Evolutionary conservation across 176 grass and related monocot species (phyloP).

Genomic region (Stipa capillata): DNA sequence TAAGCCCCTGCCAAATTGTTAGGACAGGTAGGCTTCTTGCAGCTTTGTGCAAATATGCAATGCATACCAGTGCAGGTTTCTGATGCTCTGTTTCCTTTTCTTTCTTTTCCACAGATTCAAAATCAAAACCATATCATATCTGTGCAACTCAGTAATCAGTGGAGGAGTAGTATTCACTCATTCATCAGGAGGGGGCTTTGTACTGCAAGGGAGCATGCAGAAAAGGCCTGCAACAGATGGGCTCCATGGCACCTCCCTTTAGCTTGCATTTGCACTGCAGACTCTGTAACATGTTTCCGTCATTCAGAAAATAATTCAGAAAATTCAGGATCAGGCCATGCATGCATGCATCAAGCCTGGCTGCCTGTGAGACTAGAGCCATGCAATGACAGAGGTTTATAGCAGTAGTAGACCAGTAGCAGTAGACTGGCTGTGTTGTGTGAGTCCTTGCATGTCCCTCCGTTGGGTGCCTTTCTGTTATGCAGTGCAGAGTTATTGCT

Average conservation of each 20-base stretch:
- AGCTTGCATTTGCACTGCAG: neutral
- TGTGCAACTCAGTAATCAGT: neutral
- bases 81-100: neutral
- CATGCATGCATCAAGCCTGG: neutral
- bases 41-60: neutral
- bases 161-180: neutral
- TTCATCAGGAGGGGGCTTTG: too few species aligned
- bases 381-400: neutral
- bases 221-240: constrained; percentile 3
- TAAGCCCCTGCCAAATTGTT: neutral
- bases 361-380: neutral
- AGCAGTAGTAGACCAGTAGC: neutral
- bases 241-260: neutral
- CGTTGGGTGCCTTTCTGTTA: neutral
- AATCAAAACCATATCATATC: neutral
- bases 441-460: neutral
- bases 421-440: too few species aligned
- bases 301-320: too few species aligned
- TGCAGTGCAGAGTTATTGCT: neutral
- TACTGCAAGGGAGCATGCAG: neutral
- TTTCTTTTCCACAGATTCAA: neutral
- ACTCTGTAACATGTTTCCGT: too few species aligned
- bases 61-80: neutral
- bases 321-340: neutral
- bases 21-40: neutral